Percentiles rank a stretch among this genome's conserved stretches.
These are phyloP conservation scores for Pichia sp. DNA, from an alignment of 1,139 yeast species.

Conservation along the genomic window DNA sequence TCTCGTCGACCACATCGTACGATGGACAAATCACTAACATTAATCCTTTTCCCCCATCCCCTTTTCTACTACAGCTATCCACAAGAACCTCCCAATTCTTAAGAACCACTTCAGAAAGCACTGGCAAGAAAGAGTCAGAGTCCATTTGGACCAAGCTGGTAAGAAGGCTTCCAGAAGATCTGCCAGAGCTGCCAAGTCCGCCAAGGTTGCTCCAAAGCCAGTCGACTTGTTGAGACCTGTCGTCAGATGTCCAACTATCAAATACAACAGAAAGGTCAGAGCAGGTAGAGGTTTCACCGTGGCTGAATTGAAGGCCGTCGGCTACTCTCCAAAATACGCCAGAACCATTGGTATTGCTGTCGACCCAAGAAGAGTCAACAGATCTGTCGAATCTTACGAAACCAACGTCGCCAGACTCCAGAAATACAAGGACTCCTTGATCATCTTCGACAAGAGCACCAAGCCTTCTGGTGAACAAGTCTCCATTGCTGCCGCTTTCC, in stretches of 20 bases:
- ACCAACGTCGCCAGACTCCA: conserved; percentile 93
- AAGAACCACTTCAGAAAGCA: conserved; percentile 97
- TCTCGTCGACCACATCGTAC: neutral
- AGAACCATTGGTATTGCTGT: conserved; percentile 98
- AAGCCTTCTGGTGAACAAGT: conserved; percentile 73
- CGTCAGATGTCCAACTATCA: conserved; percentile 97
- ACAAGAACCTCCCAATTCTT: conserved; percentile 94
- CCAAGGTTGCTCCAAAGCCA: conserved; percentile 96
- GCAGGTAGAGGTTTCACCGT: conserved; percentile 99
- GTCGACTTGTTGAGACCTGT: conserved; percentile 94
- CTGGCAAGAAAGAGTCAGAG: conserved; percentile 99
- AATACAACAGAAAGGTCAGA: conserved; percentile 99
- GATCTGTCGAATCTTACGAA: conserved; percentile 92
- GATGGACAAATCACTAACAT: conserved; percentile 11
- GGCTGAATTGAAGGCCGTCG: conserved; percentile 98
- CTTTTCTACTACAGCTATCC: conserved; percentile 59
- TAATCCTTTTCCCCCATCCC: neutral
- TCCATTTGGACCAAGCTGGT: conserved; percentile 99
- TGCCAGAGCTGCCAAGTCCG: conserved; percentile 92
- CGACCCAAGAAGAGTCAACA: conserved; percentile 99
- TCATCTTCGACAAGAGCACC: conserved; percentile 85
- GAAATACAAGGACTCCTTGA: conserved; percentile 94
- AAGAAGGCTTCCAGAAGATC: conserved; percentile 96
- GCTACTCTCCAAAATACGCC: conserved; percentile 92
- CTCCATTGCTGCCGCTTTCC: conserved; percentile 81